phyloP scores from a whole-genome alignment of 2,329 filamentous ascomycete genomes.

The Curvularia eragrostidis region DNA sequence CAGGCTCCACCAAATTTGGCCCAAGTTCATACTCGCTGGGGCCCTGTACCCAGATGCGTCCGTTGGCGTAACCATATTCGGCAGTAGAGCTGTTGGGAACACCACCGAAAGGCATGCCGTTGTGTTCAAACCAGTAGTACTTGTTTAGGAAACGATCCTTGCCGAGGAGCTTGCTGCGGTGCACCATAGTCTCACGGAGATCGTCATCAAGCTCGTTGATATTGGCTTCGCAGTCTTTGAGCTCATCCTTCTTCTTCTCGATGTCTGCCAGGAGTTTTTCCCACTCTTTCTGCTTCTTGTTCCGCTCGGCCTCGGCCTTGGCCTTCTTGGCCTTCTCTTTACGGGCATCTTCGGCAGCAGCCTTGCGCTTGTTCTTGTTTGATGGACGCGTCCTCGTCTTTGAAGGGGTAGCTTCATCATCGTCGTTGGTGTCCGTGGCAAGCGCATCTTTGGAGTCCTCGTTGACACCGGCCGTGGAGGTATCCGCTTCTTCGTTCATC shows the following conservation, averaged over 20 bases:
- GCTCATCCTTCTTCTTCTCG: constrained; percentile 79
- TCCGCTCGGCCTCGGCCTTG: constrained; percentile 65
- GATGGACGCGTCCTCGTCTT: constrained; percentile 64
- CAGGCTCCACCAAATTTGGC: constrained; percentile 60
- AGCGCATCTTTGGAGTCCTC: constrained; percentile 69
- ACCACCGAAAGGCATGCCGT: constrained; percentile 94
- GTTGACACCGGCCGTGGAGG: constrained; percentile 57
- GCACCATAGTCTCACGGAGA: constrained; percentile 90
- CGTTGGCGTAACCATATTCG: constrained; percentile 87
- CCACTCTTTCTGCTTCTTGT: constrained; percentile 83
- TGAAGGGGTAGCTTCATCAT: constrained; percentile 58
- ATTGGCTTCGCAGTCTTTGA: constrained; percentile 82
- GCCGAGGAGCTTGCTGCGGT: constrained; percentile 85
- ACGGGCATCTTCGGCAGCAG: constrained; percentile 66
- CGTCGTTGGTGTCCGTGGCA: constrained; percentile 75
- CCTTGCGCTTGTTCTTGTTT: constrained; percentile 76
- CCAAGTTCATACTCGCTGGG: constrained; percentile 83
- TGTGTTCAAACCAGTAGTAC: constrained; percentile 99
- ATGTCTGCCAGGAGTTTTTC: constrained; percentile 87
- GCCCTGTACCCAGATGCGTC: constrained; percentile 94
- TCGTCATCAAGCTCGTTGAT: constrained; percentile 89
- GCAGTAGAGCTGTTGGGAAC: constrained; percentile 88
- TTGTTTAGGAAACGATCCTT: constrained; percentile 98
- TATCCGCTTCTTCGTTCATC: constrained; percentile 64
- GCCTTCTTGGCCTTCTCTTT: constrained; percentile 71